phyloP scores from a whole-genome alignment of 805 yeast species.

The Ogataea henricii region DNA sequence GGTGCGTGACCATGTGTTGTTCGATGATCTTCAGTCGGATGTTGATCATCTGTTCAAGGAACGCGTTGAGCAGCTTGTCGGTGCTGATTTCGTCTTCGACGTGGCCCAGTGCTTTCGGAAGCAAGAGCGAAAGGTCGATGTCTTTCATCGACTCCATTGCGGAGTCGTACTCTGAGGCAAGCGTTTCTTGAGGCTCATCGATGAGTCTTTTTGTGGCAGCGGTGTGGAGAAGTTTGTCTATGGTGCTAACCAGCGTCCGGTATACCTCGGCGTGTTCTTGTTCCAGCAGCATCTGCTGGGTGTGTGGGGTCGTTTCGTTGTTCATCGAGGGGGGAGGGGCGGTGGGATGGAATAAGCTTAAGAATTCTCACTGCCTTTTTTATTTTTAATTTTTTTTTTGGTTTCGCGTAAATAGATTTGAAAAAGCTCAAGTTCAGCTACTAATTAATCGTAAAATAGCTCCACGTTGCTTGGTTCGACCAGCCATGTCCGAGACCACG shows the following conservation, averaged over 20 bases:
- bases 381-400: too few relatives aligned
- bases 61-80: conserved; percentile 13
- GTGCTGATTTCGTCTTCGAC: not conserved
- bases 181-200: conserved; percentile 8
- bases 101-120: conserved; percentile 7
- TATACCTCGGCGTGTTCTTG: conserved; percentile 36
- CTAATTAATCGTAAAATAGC: too few relatives aligned
- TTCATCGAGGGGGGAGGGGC: too few relatives aligned
- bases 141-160: conserved; percentile 14
- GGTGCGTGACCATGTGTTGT: conserved; percentile 28
- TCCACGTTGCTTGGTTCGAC: too few relatives aligned
- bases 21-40: conserved; percentile 22
- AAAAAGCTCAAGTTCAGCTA: too few relatives aligned
- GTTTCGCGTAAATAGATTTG: not conserved
- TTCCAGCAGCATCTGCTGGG: conserved; percentile 18
- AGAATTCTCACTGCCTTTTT: too few relatives aligned
- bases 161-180: conserved; percentile 6
- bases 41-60: conserved; percentile 22
- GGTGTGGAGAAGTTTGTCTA: conserved; percentile 36
- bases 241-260: conserved; percentile 30
- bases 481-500: not conserved
- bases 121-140: conserved; percentile 15
- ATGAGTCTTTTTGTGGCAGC: conserved; percentile 12
- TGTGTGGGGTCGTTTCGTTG: not conserved
- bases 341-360: too few relatives aligned